Percentiles rank a stretch among this genome's conserved stretches.
Evolutionary conservation across 176 grass and related monocot genomes (phyloP).

Genomic region (Triticum monococcum): DNA sequence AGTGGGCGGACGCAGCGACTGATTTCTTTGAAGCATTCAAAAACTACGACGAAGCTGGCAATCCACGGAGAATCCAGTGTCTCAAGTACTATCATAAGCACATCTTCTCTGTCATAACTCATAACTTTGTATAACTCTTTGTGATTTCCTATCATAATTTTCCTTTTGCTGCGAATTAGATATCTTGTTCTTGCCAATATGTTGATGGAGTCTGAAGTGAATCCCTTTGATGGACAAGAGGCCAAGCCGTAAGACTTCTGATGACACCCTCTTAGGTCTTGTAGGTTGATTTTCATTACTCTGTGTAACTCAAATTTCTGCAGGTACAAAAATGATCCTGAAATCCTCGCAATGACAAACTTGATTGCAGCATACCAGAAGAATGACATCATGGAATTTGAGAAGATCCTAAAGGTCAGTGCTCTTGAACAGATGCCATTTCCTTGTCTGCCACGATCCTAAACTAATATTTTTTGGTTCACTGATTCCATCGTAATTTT

Average conservation of each 20-base stretch:
- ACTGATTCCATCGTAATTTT: constrained; percentile 19
- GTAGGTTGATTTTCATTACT: constrained; percentile 15
- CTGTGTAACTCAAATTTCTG: constrained; percentile 21
- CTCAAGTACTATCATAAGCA: constrained; percentile 62
- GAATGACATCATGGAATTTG: constrained; percentile 97
- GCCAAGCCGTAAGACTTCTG: constrained; percentile 82
- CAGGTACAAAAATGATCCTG: constrained; percentile 98
- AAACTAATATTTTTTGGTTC: constrained; percentile 22
- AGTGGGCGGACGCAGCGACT: constrained; percentile 87
- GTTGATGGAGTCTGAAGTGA: constrained; percentile 99
- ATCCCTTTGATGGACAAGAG: constrained; percentile 99
- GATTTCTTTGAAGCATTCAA: constrained; percentile 99
- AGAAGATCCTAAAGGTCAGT: constrained; percentile 92
- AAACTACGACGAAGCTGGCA: constrained; percentile 99
- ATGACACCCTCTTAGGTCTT: neutral
- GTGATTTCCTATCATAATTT: neutral
- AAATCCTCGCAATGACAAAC: constrained; percentile 99
- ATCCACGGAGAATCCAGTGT: constrained; percentile 88
- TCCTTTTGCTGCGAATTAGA: constrained; percentile 39
- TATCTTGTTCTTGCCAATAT: constrained; percentile 99
- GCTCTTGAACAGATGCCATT: constrained; percentile 18
- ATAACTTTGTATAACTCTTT: neutral
- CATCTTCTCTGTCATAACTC: neutral
- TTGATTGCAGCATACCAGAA: constrained; percentile 97
- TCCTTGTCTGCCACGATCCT: neutral